Evolutionary conservation across 164 flowering plant genomes (phyloP), one percentile per base, ranked within the genome.

Genomic region (Santalum album): DNA sequence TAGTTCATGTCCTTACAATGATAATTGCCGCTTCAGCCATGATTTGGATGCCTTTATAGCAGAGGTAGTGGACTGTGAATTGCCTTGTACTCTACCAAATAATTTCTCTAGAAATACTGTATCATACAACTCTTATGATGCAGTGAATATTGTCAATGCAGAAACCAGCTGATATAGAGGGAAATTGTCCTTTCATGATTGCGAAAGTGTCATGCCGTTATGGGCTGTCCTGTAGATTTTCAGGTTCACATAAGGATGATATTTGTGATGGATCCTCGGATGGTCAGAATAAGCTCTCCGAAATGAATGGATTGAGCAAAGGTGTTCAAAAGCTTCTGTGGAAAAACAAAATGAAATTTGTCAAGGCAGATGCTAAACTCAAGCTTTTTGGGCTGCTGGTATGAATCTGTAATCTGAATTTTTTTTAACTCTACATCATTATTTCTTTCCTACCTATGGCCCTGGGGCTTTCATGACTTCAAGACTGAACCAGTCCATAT

Each of bases 251-350:
- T 70, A 69, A 55, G 60, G 72, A 66, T 49, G 74, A 62, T 34
- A 43, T 23, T 51, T 24, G 53, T 32, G 56, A 40, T 17, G 85
- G 60, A 32, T 19, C 43, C 27, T 39, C 16, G 32, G 54, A 34
- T 49, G 46, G 23, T 25, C 59, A 20, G 26, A 72, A 63, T 70
- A 72, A 58, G 49, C 56, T 26, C 52, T 72, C 78, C 49, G 96
- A 92, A 74, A 51, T 82, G 23, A 92, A 89, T 74, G 81, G 76
- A 25, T 65, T 92, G 69, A 87, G 53, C 7, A 92, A 90, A 70
- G 96, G 85, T 65, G 77, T 81, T 54, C 99, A 92, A 68, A 84
- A 78, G 76, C 86, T 87, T 51, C 62, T 92, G 61, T 92, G 99
- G 99, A 88, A 84, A 67, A 83, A 87, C 53, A 85, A 83, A 54